A percentile compares a stretch with the other conserved stretches of the same genome.
These are phyloP conservation scores for Casuarina equisetifolia DNA, from an alignment of 306 rosid species.

Conservation along the genomic window DNA sequence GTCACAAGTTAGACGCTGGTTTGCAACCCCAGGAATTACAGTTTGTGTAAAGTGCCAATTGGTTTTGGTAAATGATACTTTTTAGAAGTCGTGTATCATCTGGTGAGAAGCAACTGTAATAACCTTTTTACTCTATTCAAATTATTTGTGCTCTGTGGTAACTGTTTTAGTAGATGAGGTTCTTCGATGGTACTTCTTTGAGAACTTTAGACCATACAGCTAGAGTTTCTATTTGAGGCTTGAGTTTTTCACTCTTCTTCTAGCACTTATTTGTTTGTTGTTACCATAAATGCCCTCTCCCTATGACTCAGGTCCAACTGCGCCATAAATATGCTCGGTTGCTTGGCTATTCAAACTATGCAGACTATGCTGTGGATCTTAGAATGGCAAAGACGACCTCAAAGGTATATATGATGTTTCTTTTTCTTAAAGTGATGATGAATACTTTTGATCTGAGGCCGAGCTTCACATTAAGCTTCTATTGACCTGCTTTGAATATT, in stretches of 20 bases:
- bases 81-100: background rate
- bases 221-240: background rate
- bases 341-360: constrained; percentile 85
- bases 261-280: background rate
- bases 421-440: background rate
- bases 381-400: constrained; percentile 95
- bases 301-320: constrained; percentile 65
- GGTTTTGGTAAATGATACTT: background rate
- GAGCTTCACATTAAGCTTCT: constrained; percentile 14
- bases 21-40: background rate
- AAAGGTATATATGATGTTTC: constrained; percentile 55
- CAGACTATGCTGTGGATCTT: constrained; percentile 75
- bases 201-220: background rate
- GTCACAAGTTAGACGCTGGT: background rate
- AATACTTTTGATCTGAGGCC: background rate
- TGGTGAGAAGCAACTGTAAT: background rate
- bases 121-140: background rate
- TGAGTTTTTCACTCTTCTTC: constrained; percentile 12
- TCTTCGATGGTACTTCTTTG: background rate
- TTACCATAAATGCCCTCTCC: constrained; percentile 14
- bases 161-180: background rate
- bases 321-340: constrained; percentile 90
- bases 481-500: constrained; percentile 10
- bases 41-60: constrained; percentile 3
- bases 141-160: background rate